Evolutionary conservation across 2,329 filamentous ascomycete genomes (phyloP), one percentile per base, ranked within the genome.

Genomic region (Colletotrichum sidae): DNA sequence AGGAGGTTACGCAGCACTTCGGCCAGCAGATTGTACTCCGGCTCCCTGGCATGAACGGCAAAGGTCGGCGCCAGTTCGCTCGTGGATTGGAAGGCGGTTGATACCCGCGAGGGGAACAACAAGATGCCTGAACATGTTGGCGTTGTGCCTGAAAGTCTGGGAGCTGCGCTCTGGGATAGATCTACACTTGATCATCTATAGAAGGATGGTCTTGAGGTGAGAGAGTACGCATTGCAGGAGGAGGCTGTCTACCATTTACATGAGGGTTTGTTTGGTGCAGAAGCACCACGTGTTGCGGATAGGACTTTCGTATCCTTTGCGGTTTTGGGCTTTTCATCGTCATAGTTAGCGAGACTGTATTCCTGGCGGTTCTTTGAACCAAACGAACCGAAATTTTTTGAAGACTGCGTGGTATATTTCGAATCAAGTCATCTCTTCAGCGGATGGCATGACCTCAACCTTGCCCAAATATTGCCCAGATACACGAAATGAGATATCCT

Each of bases 1-100:
- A 75, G 12, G 84, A 86, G 68, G 68, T 87, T 4, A 76, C 78
- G 15, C 79, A 79, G 33, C 88, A 84, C 58, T 81, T 80, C 0
- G 85, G 86, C 0, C 73, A 78, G 3, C 71, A 73, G 0, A 75
- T 83, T 1, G 78, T 84, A 56, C 69, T 87, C 3, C 72, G 84
- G 0, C 83, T 88, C 47, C 80, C 82, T 1, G 81, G 81, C 7
- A 76, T 87, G 75, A 77, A 77, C 0, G 74, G 78, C 1, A 78
- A 81, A 12, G 80, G 81, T 9, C 70, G 73, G 0, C 71, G 79
- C 59, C 72, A 80, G 0, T 81, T 81, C 12, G 71, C 71, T 8
- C 71, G 80, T 9, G 77, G 72, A 76, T 2, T 83, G 80, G 80
- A 69, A 69, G 37, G 70, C 78, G 58, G 69, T 72, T 11, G 44